phyloP scores from a whole-genome alignment of 805 yeast species.

The Starmera dryadoides region DNA sequence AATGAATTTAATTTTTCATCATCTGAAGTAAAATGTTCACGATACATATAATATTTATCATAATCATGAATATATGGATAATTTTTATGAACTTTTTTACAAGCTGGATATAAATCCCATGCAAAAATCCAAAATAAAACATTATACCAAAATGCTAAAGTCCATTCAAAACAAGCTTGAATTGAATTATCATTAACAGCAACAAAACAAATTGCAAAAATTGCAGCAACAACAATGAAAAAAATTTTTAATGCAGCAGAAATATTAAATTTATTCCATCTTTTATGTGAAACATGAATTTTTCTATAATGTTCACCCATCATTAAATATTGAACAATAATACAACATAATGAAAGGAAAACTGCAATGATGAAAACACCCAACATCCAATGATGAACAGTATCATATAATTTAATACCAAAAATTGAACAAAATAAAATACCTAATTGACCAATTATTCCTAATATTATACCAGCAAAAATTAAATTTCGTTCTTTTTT shows the following conservation, averaged over 20 bases:
- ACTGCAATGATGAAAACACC: slow-evolving; percentile 62
- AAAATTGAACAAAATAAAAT: slow-evolving; percentile 69
- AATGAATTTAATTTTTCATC: not conserved
- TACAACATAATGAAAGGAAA: slow-evolving; percentile 43
- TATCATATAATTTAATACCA: slow-evolving; percentile 50
- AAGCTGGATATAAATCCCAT: slow-evolving; percentile 64
- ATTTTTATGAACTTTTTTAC: slow-evolving; percentile 24
- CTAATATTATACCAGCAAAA: slow-evolving; percentile 34
- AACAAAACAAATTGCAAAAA: slow-evolving; percentile 66
- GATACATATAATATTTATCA: slow-evolving; percentile 17
- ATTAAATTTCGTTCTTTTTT: slow-evolving; percentile 31
- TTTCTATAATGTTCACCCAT: slow-evolving; percentile 39
- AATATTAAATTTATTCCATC: slow-evolving; percentile 37
- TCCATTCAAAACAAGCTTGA: slow-evolving; percentile 66
- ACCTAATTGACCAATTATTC: slow-evolving; percentile 60
- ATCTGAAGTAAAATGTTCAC: slow-evolving; percentile 2
- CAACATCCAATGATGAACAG: slow-evolving; percentile 61
- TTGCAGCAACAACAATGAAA: slow-evolving; percentile 65
- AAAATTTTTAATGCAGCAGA: slow-evolving; percentile 46
- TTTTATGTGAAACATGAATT: slow-evolving; percentile 22
- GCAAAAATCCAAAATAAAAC: slow-evolving; percentile 54
- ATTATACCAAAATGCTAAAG: slow-evolving; percentile 80
- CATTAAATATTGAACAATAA: slow-evolving; percentile 36
- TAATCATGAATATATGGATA: slow-evolving; percentile 17
- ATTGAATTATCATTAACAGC: slow-evolving; percentile 23